A percentile compares a stretch with the other conserved stretches of the same genome.
phyloP scores from a whole-genome alignment of 805 yeast genomes.

The Komagataella kurtzmanii region DNA sequence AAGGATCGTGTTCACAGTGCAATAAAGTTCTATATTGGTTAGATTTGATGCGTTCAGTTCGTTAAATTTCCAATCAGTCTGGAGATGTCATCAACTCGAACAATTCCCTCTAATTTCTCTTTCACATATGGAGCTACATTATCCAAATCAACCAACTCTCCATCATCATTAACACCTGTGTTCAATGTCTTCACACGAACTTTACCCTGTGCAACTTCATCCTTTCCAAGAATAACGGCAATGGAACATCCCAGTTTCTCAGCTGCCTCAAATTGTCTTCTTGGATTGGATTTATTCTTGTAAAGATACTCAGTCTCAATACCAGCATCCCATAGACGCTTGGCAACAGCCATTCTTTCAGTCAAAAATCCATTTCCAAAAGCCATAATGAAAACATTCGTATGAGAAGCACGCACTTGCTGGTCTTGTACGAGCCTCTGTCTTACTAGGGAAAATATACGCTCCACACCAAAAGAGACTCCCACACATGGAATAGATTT shows the following conservation, averaged over 20 bases:
- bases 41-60: not conserved
- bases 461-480: constrained; percentile 91
- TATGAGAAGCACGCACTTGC: constrained; percentile 66
- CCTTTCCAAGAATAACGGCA: constrained; percentile 92
- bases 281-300: constrained; percentile 86
- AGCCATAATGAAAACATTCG: constrained; percentile 94
- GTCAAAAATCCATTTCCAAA: constrained; percentile 86
- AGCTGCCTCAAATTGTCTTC: constrained; percentile 96
- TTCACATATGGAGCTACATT: constrained; percentile 40
- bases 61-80: constrained; percentile 22
- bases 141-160: constrained; percentile 56
- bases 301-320: constrained; percentile 85
- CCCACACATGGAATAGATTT: constrained; percentile 93
- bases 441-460: constrained; percentile 81
- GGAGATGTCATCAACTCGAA: constrained; percentile 51
- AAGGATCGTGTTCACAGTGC: constrained; percentile 3
- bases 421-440: constrained; percentile 54
- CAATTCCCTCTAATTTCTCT: constrained; percentile 20
- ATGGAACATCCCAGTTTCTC: constrained; percentile 85
- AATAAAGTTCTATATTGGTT: constrained; percentile 3
- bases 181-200: constrained; percentile 83
- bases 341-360: constrained; percentile 83
- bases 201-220: constrained; percentile 73
- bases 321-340: constrained; percentile 76
- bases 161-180: constrained; percentile 79